These are phyloP conservation scores for Zarea fungicola DNA, from an alignment of 2,329 filamentous ascomycete genomes.

Conservation along the genomic window DNA sequence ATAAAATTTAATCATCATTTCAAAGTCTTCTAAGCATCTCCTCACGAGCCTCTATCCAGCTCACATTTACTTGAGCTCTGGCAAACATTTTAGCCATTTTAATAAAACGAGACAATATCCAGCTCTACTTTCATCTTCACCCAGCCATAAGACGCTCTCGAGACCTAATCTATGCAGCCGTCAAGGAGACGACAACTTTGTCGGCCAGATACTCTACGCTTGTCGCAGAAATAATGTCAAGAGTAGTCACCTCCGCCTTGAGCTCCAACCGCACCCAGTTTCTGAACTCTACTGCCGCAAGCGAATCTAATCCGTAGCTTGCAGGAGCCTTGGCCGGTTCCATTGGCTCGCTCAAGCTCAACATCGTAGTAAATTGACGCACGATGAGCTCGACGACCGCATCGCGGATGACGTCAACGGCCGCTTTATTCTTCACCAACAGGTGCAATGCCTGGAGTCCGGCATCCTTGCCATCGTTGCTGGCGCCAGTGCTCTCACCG, in stretches of 20 bases:
- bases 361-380: slow-evolving; percentile 20
- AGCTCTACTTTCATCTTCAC: too few relatives aligned
- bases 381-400: slow-evolving; percentile 19
- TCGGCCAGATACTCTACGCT: too few relatives aligned
- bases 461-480: slow-evolving; percentile 3
- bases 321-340: slow-evolving; percentile 21
- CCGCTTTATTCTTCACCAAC: slow-evolving; percentile 11
- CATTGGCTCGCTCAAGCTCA: slow-evolving; percentile 22
- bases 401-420: slow-evolving; percentile 14
- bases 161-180: too few relatives aligned
- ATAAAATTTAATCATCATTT: too few relatives aligned
- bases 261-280: slow-evolving; percentile 23
- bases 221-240: too few relatives aligned
- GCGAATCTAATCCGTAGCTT: slow-evolving; percentile 25
- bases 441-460: slow-evolving; percentile 15
- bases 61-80: too few relatives aligned
- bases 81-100: too few relatives aligned
- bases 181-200: too few relatives aligned
- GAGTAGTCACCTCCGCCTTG: slow-evolving; percentile 20
- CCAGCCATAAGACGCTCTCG: too few relatives aligned
- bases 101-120: too few relatives aligned
- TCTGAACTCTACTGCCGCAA: slow-evolving; percentile 26
- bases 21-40: too few relatives aligned
- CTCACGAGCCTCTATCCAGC: too few relatives aligned
- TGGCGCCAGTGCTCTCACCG: slow-evolving; percentile 7